Percentiles rank a stretch among this genome's conserved stretches.
Conservation (phyloP, 768 basidiomycete genomes). For the Calvatia gigantea region DNA sequence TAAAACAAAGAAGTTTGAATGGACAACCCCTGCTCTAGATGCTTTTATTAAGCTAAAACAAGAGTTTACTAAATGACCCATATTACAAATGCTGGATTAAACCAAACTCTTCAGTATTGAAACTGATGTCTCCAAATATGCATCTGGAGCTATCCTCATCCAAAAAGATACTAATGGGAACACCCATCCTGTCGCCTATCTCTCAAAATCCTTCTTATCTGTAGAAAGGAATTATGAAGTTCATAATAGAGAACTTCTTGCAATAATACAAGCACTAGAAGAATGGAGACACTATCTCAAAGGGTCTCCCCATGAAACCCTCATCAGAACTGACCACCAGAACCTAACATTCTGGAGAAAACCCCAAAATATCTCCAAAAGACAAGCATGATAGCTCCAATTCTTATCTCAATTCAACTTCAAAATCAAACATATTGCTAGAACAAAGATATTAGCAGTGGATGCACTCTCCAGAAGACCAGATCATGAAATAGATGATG, state of each 20-base stretch:
- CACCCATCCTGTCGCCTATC: neutral
- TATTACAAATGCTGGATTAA: neutral
- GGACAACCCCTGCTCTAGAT: neutral
- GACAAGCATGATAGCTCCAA: slow-evolving; percentile 9
- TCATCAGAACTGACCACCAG: neutral
- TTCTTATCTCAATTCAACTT: no score
- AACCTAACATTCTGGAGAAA: slow-evolving; percentile 16
- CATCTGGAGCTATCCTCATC: slow-evolving; percentile 4
- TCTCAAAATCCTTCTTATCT: neutral
- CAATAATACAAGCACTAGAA: neutral
- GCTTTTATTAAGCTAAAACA: neutral
- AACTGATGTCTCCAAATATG: neutral
- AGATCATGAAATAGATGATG: no score
- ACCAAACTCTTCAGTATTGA: neutral
- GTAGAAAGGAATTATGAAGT: neutral
- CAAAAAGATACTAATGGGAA: neutral
- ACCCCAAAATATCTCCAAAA: slow-evolving; percentile 23
- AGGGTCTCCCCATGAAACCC: neutral
- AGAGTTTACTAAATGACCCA: neutral
- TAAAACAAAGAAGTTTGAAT: neutral
- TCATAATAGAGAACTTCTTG: neutral
- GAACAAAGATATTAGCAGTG: no score
- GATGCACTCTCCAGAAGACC: no score
- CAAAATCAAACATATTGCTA: no score
- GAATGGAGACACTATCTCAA: slow-evolving; percentile 13